These are phyloP conservation scores for Lactuca saligna DNA, from an alignment of 129 eudicot species.

Conservation along the genomic window DNA sequence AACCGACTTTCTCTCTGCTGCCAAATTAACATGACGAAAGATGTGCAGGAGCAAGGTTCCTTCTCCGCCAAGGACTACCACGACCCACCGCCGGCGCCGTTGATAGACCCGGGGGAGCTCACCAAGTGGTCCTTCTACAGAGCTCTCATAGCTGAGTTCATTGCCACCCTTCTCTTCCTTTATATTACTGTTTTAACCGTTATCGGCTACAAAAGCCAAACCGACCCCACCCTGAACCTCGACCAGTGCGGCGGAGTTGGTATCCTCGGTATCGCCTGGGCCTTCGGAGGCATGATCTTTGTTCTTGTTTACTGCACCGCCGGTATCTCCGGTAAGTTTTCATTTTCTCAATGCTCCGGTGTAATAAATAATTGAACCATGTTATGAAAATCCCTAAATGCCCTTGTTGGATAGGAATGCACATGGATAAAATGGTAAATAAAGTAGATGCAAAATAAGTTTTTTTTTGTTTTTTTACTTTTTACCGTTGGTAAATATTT, in stretches of 20 bases:
- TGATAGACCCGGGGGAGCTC: slow-evolving; percentile 62
- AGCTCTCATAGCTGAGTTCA: slow-evolving; percentile 74
- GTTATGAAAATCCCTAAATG: neutral
- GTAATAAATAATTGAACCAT: neutral
- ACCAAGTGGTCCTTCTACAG: slow-evolving; percentile 79
- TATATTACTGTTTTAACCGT: slow-evolving; percentile 67
- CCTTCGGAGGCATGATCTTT: slow-evolving; percentile 88
- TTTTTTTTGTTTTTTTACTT: neutral
- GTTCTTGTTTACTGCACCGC: slow-evolving; percentile 93
- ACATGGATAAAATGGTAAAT: slow-evolving; percentile 3
- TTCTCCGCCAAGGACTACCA: slow-evolving; percentile 76
- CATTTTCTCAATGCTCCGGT: neutral
- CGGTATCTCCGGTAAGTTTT: slow-evolving; percentile 66
- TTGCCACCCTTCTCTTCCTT: slow-evolving; percentile 69
- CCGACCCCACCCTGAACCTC: slow-evolving; percentile 26
- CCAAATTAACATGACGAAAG: slow-evolving; percentile 48
- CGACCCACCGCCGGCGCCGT: slow-evolving; percentile 85
- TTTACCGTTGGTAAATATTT: slow-evolving; percentile 15
- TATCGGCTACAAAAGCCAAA: slow-evolving; percentile 69
- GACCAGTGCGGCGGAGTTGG: slow-evolving; percentile 82
- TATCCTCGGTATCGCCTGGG: slow-evolving; percentile 80
- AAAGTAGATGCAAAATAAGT: neutral
- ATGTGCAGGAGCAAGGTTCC: slow-evolving; percentile 58
- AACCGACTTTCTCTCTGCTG: neutral
- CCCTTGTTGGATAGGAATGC: neutral